Evolutionary conservation across 352 stramenopile species (phyloP), one percentile per base, ranked within the genome.

Genomic region (Globisporangium alternatum): DNA sequence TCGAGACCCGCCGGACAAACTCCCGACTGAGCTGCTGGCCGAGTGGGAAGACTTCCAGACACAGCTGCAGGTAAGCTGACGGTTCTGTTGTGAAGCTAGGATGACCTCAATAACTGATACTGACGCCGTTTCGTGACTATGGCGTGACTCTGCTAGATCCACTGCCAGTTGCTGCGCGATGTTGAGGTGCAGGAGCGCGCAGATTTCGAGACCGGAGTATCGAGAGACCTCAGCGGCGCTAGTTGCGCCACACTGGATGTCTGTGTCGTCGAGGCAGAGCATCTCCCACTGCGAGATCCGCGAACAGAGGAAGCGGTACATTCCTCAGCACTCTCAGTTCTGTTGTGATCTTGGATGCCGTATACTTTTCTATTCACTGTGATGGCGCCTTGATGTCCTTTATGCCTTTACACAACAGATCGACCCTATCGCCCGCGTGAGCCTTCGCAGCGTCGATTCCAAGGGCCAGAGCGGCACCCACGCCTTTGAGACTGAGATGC

Each of bases 221-320:
- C 74, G 6, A 70, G 59, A 51, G 64, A 69, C 56, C 41, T 57
- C 25, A 67, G 45, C 3, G 71, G 69, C 2, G 12, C 35, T 9
- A 88, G 76, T 64, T 62, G 81, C 4, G 78, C 80, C 2, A 67
- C 62, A 3, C 65, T 90, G 12, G 62, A 76, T 30, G 55, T 88
- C 13, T 70, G 53, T 17, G 60, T 90, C 43, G 49, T 84, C 2
- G 67, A 86, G 59, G 82, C 67, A 15, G 68, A 79, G 28, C 56
- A 85, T 55, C 56, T 91, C n/a, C 75, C 80, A 22, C 79, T 67
- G 39, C 77, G 82, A 21, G 78, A 89, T 44, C 69, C 72, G 2
- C 72, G 73, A 53, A 75, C 69, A 17, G 31, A 54, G n/a, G 78
- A 85, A 60, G 58, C 71, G 56, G 83, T 90, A 69, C 13, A 67